Evolutionary conservation across 148 eudicot species (phyloP).

Genomic region (Persicaria maculosa): DNA sequence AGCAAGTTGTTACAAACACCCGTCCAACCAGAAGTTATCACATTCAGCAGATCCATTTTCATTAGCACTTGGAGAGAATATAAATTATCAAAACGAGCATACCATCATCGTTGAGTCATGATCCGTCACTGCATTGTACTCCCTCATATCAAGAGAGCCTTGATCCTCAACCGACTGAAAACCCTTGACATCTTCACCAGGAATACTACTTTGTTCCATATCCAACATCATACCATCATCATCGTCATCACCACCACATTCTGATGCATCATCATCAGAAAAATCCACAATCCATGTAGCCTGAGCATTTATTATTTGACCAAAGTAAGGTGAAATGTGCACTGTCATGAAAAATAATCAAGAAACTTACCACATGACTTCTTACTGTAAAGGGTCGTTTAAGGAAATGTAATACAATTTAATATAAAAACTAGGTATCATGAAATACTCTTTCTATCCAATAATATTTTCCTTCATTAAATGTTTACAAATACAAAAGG

Average conservation of each 20-base stretch:
- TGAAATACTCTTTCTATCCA: background rate
- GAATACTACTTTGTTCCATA: slow-evolving; percentile 28
- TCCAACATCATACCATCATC: slow-evolving; percentile 76
- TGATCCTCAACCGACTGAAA: slow-evolving; percentile 69
- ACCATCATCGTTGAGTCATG: slow-evolving; percentile 82
- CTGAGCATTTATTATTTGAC: slow-evolving; percentile 30
- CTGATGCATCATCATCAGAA: slow-evolving; percentile 55
- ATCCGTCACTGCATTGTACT: slow-evolving; percentile 69
- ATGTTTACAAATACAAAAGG: background rate
- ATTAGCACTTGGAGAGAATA: background rate
- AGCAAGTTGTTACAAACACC: background rate
- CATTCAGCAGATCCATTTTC: background rate
- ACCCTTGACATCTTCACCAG: slow-evolving; percentile 21
- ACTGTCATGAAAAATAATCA: background rate
- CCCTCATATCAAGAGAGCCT: slow-evolving; percentile 56
- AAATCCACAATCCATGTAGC: slow-evolving; percentile 93
- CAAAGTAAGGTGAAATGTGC: background rate
- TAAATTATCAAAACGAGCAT: slow-evolving; percentile 14
- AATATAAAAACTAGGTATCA: background rate
- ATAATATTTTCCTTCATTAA: background rate
- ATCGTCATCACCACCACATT: slow-evolving; percentile 30
- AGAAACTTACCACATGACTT: background rate
- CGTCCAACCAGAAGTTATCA: background rate
- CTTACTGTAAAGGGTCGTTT: background rate
- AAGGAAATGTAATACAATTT: background rate